A percentile compares a stretch with the other conserved stretches of the same genome.
Conservation (phyloP, 1,284 basidiomycete genomes). For the Malassezia equina region DNA sequence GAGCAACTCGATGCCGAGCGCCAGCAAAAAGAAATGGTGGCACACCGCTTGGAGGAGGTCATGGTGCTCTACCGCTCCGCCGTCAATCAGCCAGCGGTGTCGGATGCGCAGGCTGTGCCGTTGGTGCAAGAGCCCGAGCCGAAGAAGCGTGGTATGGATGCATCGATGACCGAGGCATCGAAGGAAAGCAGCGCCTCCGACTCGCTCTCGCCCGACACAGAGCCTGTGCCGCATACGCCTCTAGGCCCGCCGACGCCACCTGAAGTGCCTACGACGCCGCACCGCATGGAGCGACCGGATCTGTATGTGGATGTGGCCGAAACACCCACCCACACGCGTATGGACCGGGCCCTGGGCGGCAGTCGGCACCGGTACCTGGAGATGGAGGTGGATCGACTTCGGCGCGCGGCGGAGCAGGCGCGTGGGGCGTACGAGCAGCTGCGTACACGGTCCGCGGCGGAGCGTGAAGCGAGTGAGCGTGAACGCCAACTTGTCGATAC, state of each 20-base stretch:
- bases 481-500: conserved; percentile 32
- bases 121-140: background rate
- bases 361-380: conserved; percentile 8
- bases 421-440: conserved; percentile 28
- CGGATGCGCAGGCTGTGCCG: background rate
- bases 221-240: background rate
- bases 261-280: conserved; percentile 3
- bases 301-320: background rate
- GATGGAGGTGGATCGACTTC: conserved; percentile 13
- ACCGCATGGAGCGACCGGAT: background rate
- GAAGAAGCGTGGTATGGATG: too few relatives aligned
- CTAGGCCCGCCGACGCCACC: background rate
- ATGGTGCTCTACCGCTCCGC: conserved; percentile 6
- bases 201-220: background rate
- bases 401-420: conserved; percentile 11
- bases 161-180: background rate
- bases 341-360: background rate
- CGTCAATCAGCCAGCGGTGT: background rate
- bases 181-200: background rate
- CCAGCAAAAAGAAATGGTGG: background rate
- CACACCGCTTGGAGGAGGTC: conserved; percentile 4
- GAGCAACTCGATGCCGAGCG: conserved; percentile 5
- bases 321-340: conserved; percentile 2
- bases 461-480: conserved; percentile 31
- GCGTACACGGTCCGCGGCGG: conserved; percentile 29